Evolutionary conservation across 2,329 filamentous ascomycete species (phyloP).

Genomic region (Westerdykella aurantiaca): DNA sequence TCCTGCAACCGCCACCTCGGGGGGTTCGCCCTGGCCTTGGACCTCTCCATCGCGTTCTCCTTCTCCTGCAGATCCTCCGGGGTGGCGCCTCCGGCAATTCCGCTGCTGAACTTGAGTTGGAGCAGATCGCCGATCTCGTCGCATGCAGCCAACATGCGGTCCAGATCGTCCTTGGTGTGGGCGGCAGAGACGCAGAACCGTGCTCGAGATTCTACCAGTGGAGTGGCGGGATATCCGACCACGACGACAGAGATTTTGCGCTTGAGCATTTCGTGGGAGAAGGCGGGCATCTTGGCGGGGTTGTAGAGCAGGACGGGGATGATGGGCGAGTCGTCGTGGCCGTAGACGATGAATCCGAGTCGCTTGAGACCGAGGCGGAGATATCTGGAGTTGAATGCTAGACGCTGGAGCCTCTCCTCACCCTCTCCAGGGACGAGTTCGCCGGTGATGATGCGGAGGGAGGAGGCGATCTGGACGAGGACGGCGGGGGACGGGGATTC

Average conservation of each 20-base stretch:
- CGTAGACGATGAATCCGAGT: constrained; percentile 92
- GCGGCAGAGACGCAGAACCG: constrained; percentile 94
- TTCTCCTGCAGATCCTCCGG: constrained; percentile 64
- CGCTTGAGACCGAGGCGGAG: constrained; percentile 96
- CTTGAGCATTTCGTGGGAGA: constrained; percentile 97
- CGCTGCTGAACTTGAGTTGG: constrained; percentile 95
- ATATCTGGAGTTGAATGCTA: constrained; percentile 97
- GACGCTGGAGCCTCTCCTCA: constrained; percentile 87
- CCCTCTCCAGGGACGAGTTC: constrained; percentile 86
- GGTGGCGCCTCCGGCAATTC: constrained; percentile 80
- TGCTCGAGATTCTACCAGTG: constrained; percentile 87
- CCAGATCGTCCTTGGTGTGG: constrained; percentile 97
- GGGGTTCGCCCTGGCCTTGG: constrained; percentile 45
- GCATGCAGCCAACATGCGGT: constrained; percentile 80
- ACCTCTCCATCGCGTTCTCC: constrained; percentile 48
- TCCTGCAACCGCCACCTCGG: constrained; percentile 77
- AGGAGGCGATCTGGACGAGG: constrained; percentile 81
- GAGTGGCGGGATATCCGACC: constrained; percentile 93
- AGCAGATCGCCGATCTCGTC: constrained; percentile 88
- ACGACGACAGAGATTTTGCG: constrained; percentile 97
- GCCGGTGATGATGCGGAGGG: constrained; percentile 82
- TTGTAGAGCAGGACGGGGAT: constrained; percentile 93
- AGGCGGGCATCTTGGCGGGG: constrained; percentile 97
- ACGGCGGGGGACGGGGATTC: constrained; percentile 85
- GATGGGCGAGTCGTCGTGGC: constrained; percentile 96